These are phyloP conservation scores for Syzygium oleosum DNA, from an alignment of 345 rosid species.

Conservation along the genomic window DNA sequence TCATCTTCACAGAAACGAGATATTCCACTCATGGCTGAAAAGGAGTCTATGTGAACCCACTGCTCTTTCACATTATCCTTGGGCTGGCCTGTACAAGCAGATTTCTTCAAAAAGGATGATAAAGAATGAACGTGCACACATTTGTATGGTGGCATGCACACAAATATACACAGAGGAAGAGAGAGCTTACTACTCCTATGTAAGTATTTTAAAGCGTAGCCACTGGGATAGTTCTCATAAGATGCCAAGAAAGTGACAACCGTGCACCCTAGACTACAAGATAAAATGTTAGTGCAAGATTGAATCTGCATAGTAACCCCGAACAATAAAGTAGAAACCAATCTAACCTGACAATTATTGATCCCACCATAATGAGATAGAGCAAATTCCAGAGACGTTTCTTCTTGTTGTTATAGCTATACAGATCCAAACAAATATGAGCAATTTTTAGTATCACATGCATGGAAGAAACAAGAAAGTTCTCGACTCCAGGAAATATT, in stretches of 20 bases:
- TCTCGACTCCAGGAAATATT: neutral
- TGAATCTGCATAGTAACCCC: neutral
- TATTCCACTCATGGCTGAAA: constrained; percentile 94
- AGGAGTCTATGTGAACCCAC: constrained; percentile 86
- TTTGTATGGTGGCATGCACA: neutral
- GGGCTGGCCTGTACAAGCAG: constrained; percentile 30
- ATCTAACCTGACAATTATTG: constrained; percentile 60
- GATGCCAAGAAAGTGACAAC: constrained; percentile 72
- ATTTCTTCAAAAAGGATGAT: neutral
- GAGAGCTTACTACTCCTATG: constrained; percentile 62
- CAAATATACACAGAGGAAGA: neutral
- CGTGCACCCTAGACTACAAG: constrained; percentile 85
- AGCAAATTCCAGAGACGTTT: constrained; percentile 70
- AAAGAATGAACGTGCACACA: neutral
- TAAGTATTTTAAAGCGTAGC: constrained; percentile 72
- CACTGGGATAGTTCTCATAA: constrained; percentile 83
- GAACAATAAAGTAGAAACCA: constrained; percentile 1
- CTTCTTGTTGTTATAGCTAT: constrained; percentile 84
- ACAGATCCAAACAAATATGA: neutral
- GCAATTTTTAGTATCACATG: neutral
- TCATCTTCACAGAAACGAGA: constrained; percentile 82
- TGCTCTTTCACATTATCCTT: constrained; percentile 24
- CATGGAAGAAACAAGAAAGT: constrained; percentile 2
- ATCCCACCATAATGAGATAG: constrained; percentile 50
- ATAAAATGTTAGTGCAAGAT: constrained; percentile 14